These are phyloP conservation scores for Pistacia integerrima DNA, from an alignment of 345 rosid genomes.

Conservation along the genomic window DNA sequence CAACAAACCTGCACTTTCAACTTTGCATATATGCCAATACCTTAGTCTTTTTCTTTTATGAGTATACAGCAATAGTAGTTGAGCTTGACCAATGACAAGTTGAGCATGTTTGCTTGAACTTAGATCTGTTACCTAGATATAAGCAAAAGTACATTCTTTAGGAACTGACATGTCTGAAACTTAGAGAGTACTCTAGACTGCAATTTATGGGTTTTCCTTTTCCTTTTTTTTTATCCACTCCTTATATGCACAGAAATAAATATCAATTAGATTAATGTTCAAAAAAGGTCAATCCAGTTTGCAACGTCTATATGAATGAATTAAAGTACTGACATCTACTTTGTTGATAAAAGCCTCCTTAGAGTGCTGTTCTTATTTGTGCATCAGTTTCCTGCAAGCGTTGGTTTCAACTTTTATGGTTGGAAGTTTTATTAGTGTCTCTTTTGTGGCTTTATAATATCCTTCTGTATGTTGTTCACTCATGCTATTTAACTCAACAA, in stretches of 20 bases:
- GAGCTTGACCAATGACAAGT: background rate
- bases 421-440: background rate
- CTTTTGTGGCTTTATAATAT: background rate
- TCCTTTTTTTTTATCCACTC: too few species aligned
- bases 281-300: too few species aligned
- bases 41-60: background rate
- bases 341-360: too few species aligned
- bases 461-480: background rate
- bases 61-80: too few species aligned
- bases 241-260: too few species aligned
- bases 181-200: background rate
- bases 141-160: background rate
- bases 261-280: too few species aligned
- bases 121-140: background rate
- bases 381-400: conserved; percentile 3
- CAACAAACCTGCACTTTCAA: background rate
- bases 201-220: too few species aligned
- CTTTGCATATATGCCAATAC: background rate
- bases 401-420: background rate
- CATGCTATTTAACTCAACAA: background rate
- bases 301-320: too few species aligned
- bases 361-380: too few species aligned
- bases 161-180: background rate
- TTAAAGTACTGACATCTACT: too few species aligned
- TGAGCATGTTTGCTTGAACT: background rate